Percentiles rank a stretch among this genome's conserved stretches.
phyloP scores from a whole-genome alignment of 345 rosid species.

The Streptanthus diversifolius region DNA sequence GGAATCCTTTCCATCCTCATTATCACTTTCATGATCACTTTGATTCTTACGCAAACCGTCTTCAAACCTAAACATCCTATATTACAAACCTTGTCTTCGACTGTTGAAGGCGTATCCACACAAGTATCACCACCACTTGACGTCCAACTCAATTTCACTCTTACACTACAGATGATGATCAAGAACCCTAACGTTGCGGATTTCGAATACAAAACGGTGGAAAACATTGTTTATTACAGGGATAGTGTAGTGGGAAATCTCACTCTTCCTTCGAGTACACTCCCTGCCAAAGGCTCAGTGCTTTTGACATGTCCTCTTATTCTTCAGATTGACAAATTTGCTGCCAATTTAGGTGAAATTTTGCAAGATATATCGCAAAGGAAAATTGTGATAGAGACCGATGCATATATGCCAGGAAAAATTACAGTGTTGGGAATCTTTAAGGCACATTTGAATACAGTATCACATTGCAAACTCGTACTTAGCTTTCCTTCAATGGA shows the following conservation, averaged over 20 bases:
- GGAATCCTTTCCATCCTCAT: slow-evolving; percentile 29
- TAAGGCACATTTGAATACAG: slow-evolving; percentile 37
- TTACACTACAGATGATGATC: slow-evolving; percentile 39
- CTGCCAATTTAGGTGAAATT: slow-evolving; percentile 23
- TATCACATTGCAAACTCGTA: slow-evolving; percentile 41
- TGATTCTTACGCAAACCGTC: slow-evolving; percentile 46
- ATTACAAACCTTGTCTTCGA: slow-evolving; percentile 36
- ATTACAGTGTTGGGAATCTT: slow-evolving; percentile 41
- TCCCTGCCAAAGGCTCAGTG: slow-evolving; percentile 40
- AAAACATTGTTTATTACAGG: slow-evolving; percentile 35
- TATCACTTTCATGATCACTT: background rate
- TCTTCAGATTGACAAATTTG: slow-evolving; percentile 41
- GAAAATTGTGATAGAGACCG: slow-evolving; percentile 39
- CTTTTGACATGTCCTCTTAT: slow-evolving; percentile 37
- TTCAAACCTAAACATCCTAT: slow-evolving; percentile 50
- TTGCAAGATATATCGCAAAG: slow-evolving; percentile 38
- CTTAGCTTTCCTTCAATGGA: slow-evolving; percentile 38
- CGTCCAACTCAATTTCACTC: slow-evolving; percentile 46
- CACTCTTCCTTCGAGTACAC: slow-evolving; percentile 38
- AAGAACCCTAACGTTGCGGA: slow-evolving; percentile 48
- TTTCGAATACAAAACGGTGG: slow-evolving; percentile 46
- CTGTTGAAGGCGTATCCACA: slow-evolving; percentile 48
- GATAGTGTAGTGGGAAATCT: slow-evolving; percentile 41
- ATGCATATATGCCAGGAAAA: slow-evolving; percentile 50
- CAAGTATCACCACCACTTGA: slow-evolving; percentile 32